A percentile compares a stretch with the other conserved stretches of the same genome.
phyloP scores from a whole-genome alignment of 768 basidiomycete genomes.

The Dacryopinax primogenitus region DNA sequence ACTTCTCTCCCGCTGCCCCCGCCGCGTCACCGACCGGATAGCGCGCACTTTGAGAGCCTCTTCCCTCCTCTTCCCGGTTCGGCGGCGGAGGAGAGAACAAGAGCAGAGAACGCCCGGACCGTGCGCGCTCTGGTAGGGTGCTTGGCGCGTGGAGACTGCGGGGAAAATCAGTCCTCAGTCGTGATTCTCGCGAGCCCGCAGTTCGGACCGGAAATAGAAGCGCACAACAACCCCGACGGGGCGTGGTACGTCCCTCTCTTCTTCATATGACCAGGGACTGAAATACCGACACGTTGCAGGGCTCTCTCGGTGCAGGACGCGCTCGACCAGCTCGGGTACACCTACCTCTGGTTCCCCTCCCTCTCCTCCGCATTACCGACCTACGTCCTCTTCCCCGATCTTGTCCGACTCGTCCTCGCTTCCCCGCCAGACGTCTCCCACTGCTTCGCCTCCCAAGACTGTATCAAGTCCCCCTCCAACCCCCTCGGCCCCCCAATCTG shows the following conservation, averaged over 20 bases:
- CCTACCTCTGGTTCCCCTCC: conserved; percentile 5
- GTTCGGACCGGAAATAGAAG: neutral
- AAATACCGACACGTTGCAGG: neutral
- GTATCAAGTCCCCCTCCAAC: conserved; percentile 11
- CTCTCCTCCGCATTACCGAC: neutral
- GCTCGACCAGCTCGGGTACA: conserved; percentile 10
- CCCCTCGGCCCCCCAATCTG: neutral
- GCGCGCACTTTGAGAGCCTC: neutral
- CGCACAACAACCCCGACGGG: neutral
- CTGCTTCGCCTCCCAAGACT: neutral
- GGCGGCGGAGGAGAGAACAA: neutral
- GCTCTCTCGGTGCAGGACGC: conserved; percentile 1
- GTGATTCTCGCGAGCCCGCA: neutral
- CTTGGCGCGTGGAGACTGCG: neutral
- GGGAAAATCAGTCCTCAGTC: conserved; percentile 3
- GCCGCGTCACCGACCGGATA: neutral
- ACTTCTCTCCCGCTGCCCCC: neutral
- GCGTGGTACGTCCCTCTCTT: neutral
- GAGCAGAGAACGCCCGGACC: neutral
- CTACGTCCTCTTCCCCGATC: conserved; percentile 2
- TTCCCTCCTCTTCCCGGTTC: neutral
- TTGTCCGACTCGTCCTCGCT: conserved; percentile 4
- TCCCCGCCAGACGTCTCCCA: neutral
- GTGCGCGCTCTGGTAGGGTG: neutral
- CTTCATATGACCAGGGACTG: neutral